Evolutionary conservation across 2,329 filamentous ascomycete genomes (phyloP).

Genomic region (Sporothrix mexicana): DNA sequence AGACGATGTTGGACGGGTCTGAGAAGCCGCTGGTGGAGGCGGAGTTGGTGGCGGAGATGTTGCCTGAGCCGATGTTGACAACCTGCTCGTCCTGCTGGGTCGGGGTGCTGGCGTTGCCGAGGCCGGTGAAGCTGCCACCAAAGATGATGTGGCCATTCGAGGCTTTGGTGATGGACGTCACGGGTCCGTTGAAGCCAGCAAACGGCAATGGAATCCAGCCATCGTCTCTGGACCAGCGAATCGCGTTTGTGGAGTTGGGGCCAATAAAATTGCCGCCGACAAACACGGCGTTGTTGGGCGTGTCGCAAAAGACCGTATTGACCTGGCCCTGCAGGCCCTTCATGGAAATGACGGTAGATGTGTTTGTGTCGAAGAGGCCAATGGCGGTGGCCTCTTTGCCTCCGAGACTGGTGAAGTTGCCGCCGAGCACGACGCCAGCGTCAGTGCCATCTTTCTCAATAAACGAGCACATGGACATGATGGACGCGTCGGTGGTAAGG

Average conservation of each 20-base stretch:
- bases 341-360: constrained; percentile 72
- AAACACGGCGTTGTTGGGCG: constrained; percentile 78
- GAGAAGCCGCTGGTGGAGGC: constrained; percentile 68
- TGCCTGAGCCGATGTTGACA: constrained; percentile 82
- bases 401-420: constrained; percentile 93
- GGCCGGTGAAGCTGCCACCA: constrained; percentile 84
- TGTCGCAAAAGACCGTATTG: constrained; percentile 81
- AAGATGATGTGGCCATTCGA: constrained; percentile 87
- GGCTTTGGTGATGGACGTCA: constrained; percentile 81
- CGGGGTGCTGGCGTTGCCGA: constrained; percentile 78
- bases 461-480: constrained; percentile 87
- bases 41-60: constrained; percentile 70
- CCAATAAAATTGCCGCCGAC: constrained; percentile 86
- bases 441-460: constrained; percentile 68
- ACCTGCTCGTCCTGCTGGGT: constrained; percentile 74
- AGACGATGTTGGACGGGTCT: constrained; percentile 82
- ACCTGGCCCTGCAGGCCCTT: constrained; percentile 84
- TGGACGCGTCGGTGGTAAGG: constrained; percentile 79
- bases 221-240: constrained; percentile 73
- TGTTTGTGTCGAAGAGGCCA: constrained; percentile 79
- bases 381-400: constrained; percentile 76
- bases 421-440: constrained; percentile 81
- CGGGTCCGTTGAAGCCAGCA: constrained; percentile 91
- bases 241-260: constrained; percentile 84
- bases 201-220: constrained; percentile 86